A percentile compares a stretch with the other conserved stretches of the same genome.
Evolutionary conservation across 257 asterid genomes (phyloP).

Genomic region (Striga asiatica): DNA sequence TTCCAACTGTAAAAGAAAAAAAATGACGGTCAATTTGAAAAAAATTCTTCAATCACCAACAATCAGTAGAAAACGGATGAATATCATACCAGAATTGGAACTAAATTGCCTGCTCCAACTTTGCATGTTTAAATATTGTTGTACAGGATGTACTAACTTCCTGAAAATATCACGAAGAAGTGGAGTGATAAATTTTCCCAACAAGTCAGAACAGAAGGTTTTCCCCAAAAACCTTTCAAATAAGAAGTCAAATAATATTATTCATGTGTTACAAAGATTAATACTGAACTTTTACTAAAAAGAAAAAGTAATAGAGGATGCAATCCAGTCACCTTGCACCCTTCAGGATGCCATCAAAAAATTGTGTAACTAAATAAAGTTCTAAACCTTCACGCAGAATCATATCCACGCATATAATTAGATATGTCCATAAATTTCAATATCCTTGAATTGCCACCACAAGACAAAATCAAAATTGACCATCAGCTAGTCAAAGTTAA

Average conservation of each 20-base stretch:
- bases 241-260: neutral
- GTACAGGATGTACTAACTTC: conserved; percentile 24
- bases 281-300: neutral
- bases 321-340: neutral
- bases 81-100: conserved; percentile 49
- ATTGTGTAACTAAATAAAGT: neutral
- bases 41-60: neutral
- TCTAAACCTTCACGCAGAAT: neutral
- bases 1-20: neutral
- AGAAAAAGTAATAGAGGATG: neutral
- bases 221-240: neutral
- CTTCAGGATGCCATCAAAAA: neutral
- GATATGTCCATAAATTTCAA: neutral
- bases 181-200: neutral
- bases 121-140: conserved; percentile 23
- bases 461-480: no score
- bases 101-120: conserved; percentile 55
- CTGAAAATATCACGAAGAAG: conserved; percentile 27
- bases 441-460: no score
- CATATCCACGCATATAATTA: neutral
- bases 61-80: neutral
- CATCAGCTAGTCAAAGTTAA: no score
- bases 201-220: neutral
- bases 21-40: neutral
- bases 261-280: neutral